phyloP scores from a whole-genome alignment of 1,284 basidiomycete genomes.

The Apiotrichum sp. region DNA sequence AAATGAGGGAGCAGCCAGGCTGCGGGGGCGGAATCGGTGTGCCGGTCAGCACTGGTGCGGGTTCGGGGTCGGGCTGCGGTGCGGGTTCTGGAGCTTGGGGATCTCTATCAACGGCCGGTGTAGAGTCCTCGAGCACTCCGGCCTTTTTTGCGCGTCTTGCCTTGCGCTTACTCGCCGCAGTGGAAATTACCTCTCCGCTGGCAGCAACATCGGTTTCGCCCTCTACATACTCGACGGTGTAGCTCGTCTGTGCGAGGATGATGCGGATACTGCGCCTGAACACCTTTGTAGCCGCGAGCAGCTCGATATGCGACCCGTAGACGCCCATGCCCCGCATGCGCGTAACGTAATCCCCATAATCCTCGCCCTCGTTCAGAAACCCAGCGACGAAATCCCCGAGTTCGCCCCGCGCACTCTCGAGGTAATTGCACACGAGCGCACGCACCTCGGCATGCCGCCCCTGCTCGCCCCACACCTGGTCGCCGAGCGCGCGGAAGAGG shows the following conservation, averaged over 20 bases:
- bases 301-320: conserved; percentile 40
- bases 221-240: conserved; percentile 29
- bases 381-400: conserved; percentile 34
- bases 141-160: neutral
- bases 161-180: neutral
- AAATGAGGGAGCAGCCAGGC: conserved; percentile 33
- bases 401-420: conserved; percentile 28
- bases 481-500: conserved; percentile 36
- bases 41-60: conserved; percentile 11
- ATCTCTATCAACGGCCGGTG: neutral
- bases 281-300: conserved; percentile 36
- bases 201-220: neutral
- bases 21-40: conserved; percentile 21
- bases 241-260: conserved; percentile 34
- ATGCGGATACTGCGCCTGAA: conserved; percentile 37
- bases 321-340: conserved; percentile 35
- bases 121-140: neutral
- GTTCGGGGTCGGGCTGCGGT: conserved; percentile 7
- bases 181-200: neutral
- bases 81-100: neutral
- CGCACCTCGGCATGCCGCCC: conserved; percentile 35
- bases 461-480: conserved; percentile 40
- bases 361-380: conserved; percentile 33
- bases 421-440: conserved; percentile 37
- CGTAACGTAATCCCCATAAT: conserved; percentile 34